Percentiles rank a stretch among this genome's conserved stretches.
These are phyloP conservation scores for Diaporthe nobilis DNA, from an alignment of 2,329 filamentous ascomycete genomes.

Conservation along the genomic window DNA sequence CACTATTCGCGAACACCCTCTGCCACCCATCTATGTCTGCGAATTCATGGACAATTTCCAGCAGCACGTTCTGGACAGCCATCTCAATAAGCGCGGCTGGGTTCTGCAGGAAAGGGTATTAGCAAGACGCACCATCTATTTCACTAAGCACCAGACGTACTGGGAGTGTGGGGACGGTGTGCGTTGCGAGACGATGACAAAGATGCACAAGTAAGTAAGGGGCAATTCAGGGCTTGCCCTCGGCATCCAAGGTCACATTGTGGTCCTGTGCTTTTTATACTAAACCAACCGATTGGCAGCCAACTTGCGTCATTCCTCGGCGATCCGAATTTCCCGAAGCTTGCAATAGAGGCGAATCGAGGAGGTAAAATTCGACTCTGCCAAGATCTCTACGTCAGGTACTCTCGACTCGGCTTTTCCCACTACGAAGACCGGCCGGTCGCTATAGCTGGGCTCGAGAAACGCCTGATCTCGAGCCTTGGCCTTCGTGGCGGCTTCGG, in stretches of 20 bases:
- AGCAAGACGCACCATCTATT: slow-evolving; percentile 55
- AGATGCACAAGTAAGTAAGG: slow-evolving; percentile 51
- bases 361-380: slow-evolving; percentile 46
- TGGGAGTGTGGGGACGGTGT: slow-evolving; percentile 56
- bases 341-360: slow-evolving; percentile 33
- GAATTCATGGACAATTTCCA: slow-evolving; percentile 51
- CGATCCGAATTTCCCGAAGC: slow-evolving; percentile 48
- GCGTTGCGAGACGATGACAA: slow-evolving; percentile 52
- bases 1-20: background rate
- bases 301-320: slow-evolving; percentile 46
- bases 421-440: slow-evolving; percentile 47
- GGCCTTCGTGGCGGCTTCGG: slow-evolving; percentile 49
- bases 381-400: slow-evolving; percentile 48
- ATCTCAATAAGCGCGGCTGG: slow-evolving; percentile 54
- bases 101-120: slow-evolving; percentile 55
- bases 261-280: too few species aligned
- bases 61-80: slow-evolving; percentile 49
- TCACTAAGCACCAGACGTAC: slow-evolving; percentile 53
- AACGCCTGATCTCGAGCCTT: slow-evolving; percentile 46
- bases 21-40: slow-evolving; percentile 45
- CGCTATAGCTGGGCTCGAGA: slow-evolving; percentile 52
- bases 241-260: too few species aligned
- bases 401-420: slow-evolving; percentile 49
- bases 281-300: background rate
- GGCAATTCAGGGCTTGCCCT: too few species aligned